Percentiles rank a stretch among this genome's conserved stretches.
phyloP scores from a whole-genome alignment of 2,329 filamentous ascomycete genomes.

The Ophiostoma tasmaniense region DNA sequence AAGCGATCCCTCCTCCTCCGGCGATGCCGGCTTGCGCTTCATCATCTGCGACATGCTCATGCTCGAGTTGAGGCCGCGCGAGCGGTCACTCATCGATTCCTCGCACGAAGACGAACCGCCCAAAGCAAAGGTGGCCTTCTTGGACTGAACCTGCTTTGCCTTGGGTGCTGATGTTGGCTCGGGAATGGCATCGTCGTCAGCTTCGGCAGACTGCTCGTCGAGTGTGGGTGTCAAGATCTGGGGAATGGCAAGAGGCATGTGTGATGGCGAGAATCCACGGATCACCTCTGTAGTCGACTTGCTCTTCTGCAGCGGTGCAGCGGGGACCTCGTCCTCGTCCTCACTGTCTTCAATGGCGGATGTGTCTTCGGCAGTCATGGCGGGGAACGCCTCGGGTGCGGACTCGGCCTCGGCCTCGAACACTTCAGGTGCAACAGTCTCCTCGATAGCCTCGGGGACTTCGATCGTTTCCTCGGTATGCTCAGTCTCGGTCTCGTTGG shows the following conservation, averaged over 20 bases:
- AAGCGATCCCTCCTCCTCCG: conserved; percentile 70
- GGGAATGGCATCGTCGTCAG: conserved; percentile 41
- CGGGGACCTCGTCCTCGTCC: neutral
- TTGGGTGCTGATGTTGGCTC: conserved; percentile 49
- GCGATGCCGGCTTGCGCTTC: conserved; percentile 20
- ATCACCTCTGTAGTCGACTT: conserved; percentile 53
- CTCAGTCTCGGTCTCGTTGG: conserved; percentile 19
- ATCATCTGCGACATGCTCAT: conserved; percentile 28
- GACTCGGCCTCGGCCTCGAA: neutral
- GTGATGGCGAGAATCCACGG: conserved; percentile 75
- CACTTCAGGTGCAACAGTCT: neutral
- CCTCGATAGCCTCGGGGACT: conserved; percentile 22
- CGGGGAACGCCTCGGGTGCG: neutral
- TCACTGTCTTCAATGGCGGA: neutral
- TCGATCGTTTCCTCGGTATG: conserved; percentile 19
- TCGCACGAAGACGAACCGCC: conserved; percentile 76
- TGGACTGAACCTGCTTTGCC: conserved; percentile 59
- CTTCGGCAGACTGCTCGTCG: neutral
- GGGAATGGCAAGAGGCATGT: conserved; percentile 46
- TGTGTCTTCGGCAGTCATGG: neutral
- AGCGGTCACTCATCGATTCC: conserved; percentile 57
- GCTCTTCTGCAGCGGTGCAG: conserved; percentile 15
- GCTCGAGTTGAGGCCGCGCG: conserved; percentile 37
- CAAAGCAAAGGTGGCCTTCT: conserved; percentile 61
- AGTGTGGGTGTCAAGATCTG: conserved; percentile 4